phyloP scores from a whole-genome alignment of 495 filamentous ascomycete species.

The Lophium mytilinum region DNA sequence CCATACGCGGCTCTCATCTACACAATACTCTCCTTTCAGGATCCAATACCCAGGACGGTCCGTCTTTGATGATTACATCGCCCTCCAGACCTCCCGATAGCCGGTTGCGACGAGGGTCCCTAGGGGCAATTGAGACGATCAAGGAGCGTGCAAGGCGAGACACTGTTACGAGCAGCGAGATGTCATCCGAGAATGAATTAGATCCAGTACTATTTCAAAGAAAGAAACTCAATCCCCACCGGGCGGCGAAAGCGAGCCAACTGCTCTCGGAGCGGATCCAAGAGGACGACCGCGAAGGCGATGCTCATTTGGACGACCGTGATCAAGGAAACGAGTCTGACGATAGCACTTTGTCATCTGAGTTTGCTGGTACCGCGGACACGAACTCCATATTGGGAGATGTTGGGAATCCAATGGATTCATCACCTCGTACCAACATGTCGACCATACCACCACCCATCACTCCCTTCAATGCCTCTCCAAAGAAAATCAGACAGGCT shows the following conservation, averaged over 20 bases:
- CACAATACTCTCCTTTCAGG: not conserved
- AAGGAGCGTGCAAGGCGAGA: slow-evolving; percentile 72
- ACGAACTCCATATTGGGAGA: slow-evolving; percentile 51
- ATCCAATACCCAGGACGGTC: slow-evolving; percentile 37
- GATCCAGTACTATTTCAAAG: slow-evolving; percentile 59
- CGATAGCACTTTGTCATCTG: slow-evolving; percentile 56
- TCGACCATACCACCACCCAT: slow-evolving; percentile 26
- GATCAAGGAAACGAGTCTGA: slow-evolving; percentile 53
- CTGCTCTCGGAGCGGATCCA: slow-evolving; percentile 39
- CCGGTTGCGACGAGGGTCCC: slow-evolving; percentile 59
- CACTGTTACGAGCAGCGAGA: slow-evolving; percentile 84
- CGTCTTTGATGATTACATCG: slow-evolving; percentile 32
- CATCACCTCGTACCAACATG: slow-evolving; percentile 37
- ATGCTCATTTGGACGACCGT: slow-evolving; percentile 43
- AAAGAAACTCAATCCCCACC: slow-evolving; percentile 48
- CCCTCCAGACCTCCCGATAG: slow-evolving; percentile 43
- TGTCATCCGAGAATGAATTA: slow-evolving; percentile 84
- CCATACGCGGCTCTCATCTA: slow-evolving; percentile 50
- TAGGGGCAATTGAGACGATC: slow-evolving; percentile 64
- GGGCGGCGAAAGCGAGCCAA: slow-evolving; percentile 41
- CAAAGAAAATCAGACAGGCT: slow-evolving; percentile 51
- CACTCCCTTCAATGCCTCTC: slow-evolving; percentile 37
- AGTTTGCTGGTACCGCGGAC: slow-evolving; percentile 58
- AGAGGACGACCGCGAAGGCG: slow-evolving; percentile 32
- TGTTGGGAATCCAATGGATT: slow-evolving; percentile 34